Base-by-base conservation (phyloP, 805 yeast species). In the Nematodospora valgi region DNA sequence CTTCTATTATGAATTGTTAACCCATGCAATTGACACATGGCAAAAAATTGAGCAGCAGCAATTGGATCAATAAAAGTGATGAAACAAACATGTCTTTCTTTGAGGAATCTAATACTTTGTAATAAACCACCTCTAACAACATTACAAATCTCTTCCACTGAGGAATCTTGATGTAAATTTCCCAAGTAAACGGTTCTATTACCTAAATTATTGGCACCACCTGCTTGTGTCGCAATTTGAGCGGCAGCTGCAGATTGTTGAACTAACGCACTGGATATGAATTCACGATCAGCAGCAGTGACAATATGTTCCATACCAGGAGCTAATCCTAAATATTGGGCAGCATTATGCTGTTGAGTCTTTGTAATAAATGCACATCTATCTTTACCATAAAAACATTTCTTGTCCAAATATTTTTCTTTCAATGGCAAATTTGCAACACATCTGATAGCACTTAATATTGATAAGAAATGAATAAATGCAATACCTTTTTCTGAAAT, bases 181-280 rank as follows among this genome's bases (percentile, higher is more conserved):
- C 97, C 97, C 45, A 91, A 68, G 55, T 88, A 91, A 24, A 91
- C 89, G 0, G 97, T 89, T 58, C 98, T 72, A 56, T 91, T 91
- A 29, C 98, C 98, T 46, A 88, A 69, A 55, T 91, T 91, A 39
- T 80, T 79, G 17, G 91, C 86, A 16, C 97, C 97, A 10, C 96
- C 97, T 2, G 96, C 94, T 35, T 89, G 78, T 0, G 95, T 83
- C 1, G 96, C 96, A 50, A 91, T 89, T 23, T 94, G 91, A n/a
- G 96, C 96, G 5, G 98, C 96, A 1, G 97, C 96, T 24, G 95
- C 94, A 11, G 95, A 80, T 62, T 93, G 97, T 59, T 87, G 95
- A 24, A 91, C 85, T 37, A 89, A 70, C 6, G 91, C 86, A 27
- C 79, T 75, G 0, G 89, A 81, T 45, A 76, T 76, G 43, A 74